Base-by-base conservation (phyloP, 176 grass and related monocot species). In the Raddia guianensis region DNA sequence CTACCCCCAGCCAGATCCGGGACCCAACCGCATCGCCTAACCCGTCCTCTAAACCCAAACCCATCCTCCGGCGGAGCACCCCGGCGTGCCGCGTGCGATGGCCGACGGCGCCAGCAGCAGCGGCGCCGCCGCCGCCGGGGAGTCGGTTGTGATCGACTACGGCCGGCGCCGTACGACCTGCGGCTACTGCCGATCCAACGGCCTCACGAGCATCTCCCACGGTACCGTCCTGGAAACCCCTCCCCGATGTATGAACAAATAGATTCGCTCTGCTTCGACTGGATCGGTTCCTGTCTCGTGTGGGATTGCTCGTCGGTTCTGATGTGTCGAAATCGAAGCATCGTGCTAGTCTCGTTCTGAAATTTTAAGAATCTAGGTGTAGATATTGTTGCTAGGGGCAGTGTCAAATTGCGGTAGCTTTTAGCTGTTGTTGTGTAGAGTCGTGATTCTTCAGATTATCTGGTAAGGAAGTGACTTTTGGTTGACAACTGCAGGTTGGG, bases 151-250 rank as follows among this genome's bases (percentile, higher is more conserved):
- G 45, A 80, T 85, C n/a, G 88, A 98, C 77, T 81, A 85, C 5
- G 89, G 83, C 66, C 79, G 86, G 78, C 77, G 83, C 21, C 80
- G 81, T 15, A 82, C 84, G 1, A 75, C 83, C 63, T 98, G 95
- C 75, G 87, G 86, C 49, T 98, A 98, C 86, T 94, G 90, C 84
- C 87, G 65, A 84, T 94, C 92, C 63, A 75, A 86, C 80, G 59
- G 80, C 52, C 12, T 49, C 27, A 84, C 81, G 13, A 90, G 94
- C 89, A 90, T 97, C 83, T 90, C 94, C 58, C 89, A 91, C 62
- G 89, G 89, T 91, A 87, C 47, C 46, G 56, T 76, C 73, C 56
- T 16, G 13, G 18, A 70, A 81, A 71, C 5, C 65, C 76, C 64
- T 34, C 58, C 49, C 10, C 61, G 37, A 40, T 40, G 37, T 40